A percentile compares a stretch with the other conserved stretches of the same genome.
Conservation (phyloP, 2,329 filamentous ascomycete genomes). For the Penicillium olsonii region DNA sequence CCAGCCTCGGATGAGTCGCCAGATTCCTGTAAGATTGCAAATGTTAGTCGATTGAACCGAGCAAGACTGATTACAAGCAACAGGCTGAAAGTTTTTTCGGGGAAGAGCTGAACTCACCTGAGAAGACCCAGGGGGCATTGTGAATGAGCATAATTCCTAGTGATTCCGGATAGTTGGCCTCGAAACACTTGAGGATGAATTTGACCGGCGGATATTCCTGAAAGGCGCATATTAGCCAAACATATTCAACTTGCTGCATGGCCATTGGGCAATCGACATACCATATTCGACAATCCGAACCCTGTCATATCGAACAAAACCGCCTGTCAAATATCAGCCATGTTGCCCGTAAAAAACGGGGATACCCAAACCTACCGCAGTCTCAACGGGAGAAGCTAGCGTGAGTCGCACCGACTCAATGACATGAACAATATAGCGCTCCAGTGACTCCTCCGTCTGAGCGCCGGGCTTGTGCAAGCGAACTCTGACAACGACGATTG, state of each 20-base stretch:
- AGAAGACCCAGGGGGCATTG: slow-evolving; percentile 93
- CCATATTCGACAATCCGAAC: slow-evolving; percentile 94
- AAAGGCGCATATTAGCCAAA: not conserved
- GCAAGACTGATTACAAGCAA: too few relatives aligned
- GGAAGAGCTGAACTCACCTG: slow-evolving; percentile 56
- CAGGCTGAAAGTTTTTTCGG: not conserved
- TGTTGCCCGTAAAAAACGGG: not conserved
- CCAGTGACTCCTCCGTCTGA: slow-evolving; percentile 77
- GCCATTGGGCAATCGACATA: slow-evolving; percentile 35
- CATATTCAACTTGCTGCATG: not conserved
- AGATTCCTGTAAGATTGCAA: slow-evolving; percentile 64
- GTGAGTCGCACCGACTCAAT: slow-evolving; percentile 91
- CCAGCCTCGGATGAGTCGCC: slow-evolving; percentile 93
- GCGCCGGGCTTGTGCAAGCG: slow-evolving; percentile 81
- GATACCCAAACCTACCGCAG: slow-evolving; percentile 62
- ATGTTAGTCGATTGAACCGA: not conserved
- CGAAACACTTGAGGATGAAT: slow-evolving; percentile 97
- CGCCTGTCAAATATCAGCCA: slow-evolving; percentile 56
- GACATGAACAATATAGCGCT: slow-evolving; percentile 84
- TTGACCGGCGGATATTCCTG: slow-evolving; percentile 92
- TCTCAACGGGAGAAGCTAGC: slow-evolving; percentile 76
- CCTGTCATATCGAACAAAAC: slow-evolving; percentile 93
- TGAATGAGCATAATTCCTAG: slow-evolving; percentile 86
- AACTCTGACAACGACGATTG: slow-evolving; percentile 80
- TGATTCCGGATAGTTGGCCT: slow-evolving; percentile 93